Evolutionary conservation across 1,139 yeast species (phyloP), one percentile per base, ranked within the genome.

Genomic region (Eremothecium sinecaudum): DNA sequence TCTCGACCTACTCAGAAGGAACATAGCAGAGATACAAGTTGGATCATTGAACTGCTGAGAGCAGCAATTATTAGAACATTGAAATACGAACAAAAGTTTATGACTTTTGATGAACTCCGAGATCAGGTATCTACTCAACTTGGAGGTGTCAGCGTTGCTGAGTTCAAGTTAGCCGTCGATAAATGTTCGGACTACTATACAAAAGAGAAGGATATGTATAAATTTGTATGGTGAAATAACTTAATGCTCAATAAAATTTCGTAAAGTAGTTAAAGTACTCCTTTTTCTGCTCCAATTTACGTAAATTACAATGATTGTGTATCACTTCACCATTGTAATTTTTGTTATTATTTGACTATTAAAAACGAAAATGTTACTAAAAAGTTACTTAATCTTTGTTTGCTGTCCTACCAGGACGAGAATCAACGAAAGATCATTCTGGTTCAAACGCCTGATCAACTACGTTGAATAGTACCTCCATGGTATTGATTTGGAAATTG

Each of bases 401-500:
- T n/a, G n/a, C n/a, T n/a, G n/a, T n/a, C n/a, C n/a, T n/a, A n/a
- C n/a, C n/a, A n/a, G n/a, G n/a, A n/a, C n/a, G n/a, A n/a, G n/a
- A n/a, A n/a, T n/a, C n/a, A n/a, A n/a, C n/a, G n/a, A n/a, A n/a
- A n/a, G n/a, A 17, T 51, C 54, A 66, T 45, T 72, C 78, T 2
- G 86, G 78, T 48, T 84, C 94, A 55, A 86, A 86, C 25, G 87
- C 86, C 41, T 81, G 93, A 44, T 73, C 76, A n/a, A 94, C 90
- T 49, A 83, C 84, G 43, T 67, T 59, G 64, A 87, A 73, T 50
- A 87, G 70, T 40, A 86, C 90, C 55, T 86, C 94, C 49, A 87
- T 73, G 4, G 84, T 82, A 42, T 75, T 72, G 40, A 86, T 82
- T 61, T 86, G 92, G 43, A 72, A 75, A 38, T 81, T 78, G 60